Conservation (phyloP, 805 yeast species). For the Cyberlindnera xishuangbannaensis region DNA sequence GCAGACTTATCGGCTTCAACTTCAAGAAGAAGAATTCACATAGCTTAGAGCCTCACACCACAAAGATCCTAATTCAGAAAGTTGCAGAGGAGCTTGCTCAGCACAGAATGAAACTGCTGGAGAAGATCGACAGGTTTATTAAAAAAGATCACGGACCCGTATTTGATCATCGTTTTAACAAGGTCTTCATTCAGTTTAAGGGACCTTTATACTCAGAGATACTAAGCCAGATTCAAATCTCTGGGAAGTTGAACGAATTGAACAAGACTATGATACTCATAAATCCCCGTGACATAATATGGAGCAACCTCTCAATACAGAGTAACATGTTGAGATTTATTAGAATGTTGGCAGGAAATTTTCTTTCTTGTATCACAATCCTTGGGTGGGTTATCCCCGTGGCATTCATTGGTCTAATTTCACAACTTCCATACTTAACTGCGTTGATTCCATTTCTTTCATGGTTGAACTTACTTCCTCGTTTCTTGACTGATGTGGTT, state of each 20-base stretch:
- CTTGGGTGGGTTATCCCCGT: constrained; percentile 79
- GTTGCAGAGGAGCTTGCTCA: neutral
- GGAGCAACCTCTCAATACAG: constrained; percentile 52
- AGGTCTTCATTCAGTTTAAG: constrained; percentile 59
- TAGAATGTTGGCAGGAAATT: constrained; percentile 41
- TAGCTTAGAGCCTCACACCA: no score
- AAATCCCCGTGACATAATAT: constrained; percentile 62
- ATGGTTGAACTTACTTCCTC: constrained; percentile 53
- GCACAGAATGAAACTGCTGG: constrained; percentile 4
- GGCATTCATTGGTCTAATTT: constrained; percentile 67
- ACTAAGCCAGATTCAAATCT: constrained; percentile 53
- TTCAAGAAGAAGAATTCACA: neutral
- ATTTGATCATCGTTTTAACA: constrained; percentile 29
- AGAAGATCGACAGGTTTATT: constrained; percentile 12
- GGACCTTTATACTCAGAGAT: constrained; percentile 52
- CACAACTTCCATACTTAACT: constrained; percentile 66
- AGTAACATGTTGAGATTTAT: constrained; percentile 32
- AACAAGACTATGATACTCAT: constrained; percentile 44
- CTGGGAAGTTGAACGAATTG: constrained; percentile 37
- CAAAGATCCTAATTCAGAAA: neutral
- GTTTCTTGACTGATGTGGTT: constrained; percentile 43
- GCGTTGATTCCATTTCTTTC: constrained; percentile 53
- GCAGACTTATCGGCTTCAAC: constrained; percentile 1
- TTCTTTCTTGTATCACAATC: constrained; percentile 42
- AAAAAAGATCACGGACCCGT: constrained; percentile 20